Base-by-base conservation (phyloP, 805 yeast species). In the Starmerella etchellsii region DNA sequence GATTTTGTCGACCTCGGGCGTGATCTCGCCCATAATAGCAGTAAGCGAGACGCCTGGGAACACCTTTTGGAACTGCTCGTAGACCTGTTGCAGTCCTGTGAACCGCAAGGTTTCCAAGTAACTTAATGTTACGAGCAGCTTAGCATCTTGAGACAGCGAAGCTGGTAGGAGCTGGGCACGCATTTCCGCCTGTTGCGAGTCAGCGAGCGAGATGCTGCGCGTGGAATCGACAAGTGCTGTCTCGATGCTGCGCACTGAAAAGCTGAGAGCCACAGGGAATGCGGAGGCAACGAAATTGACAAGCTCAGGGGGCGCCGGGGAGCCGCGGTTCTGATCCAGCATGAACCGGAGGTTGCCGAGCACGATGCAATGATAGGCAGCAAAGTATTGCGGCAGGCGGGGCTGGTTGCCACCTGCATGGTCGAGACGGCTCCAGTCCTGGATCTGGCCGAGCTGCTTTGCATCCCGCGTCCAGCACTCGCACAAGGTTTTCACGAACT, bases 401-500 rank as follows among this genome's bases (percentile, higher is more conserved):
- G 37, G 37, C 8, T 19, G 9, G 16, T 10, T 5, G 9, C 30
- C 31, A 13, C 13, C n/a, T 18, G n/a, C 18, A n/a, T n/a, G 9
- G 15, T 27, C 31, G 19, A 16, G 23, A 4, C 15, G 13, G 10
- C 19, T 34, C 62, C 57, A 69, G 41, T 65, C 63, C 45, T 73
- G 75, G 5, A 65, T 42, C 8, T 50, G 34, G 5, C 57, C 54
- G 23, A 68, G 52, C 29, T 47, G 48, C 30, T 60, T 56, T 22
- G 71, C 61, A 47, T 76, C 81, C 41, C 70, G 64, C 27, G 66
- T 53, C 70, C 76, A 75, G 3, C 70, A 58, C 0, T 67, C 61
- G 39, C 75, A 67, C 3, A 73, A 65, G 0, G 71, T 71, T 18
- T 65, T 62, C 14, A 72, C 60, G 16, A 69, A 59, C 21, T 69